phyloP scores from a whole-genome alignment of 192 early-diverging fungal species.

The Mortierella antarctica region DNA sequence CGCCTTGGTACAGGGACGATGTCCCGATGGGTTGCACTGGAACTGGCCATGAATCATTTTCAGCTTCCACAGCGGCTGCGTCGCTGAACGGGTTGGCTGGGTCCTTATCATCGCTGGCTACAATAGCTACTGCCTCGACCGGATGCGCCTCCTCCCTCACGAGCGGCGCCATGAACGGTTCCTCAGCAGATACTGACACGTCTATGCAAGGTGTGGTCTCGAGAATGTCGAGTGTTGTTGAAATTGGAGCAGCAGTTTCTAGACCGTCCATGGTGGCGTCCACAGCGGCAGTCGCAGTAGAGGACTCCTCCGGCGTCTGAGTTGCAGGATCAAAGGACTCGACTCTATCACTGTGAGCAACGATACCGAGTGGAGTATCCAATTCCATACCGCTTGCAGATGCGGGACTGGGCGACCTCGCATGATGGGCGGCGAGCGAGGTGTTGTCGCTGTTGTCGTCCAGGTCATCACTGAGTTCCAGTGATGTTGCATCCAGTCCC shows the following conservation, averaged over 20 bases:
- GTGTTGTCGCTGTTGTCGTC: not conserved
- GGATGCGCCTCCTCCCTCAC: not conserved
- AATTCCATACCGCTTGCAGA: not conserved
- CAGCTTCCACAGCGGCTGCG: slow-evolving; percentile 27
- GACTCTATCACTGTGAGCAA: too few species aligned
- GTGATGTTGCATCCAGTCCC: not conserved
- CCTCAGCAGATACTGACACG: not conserved
- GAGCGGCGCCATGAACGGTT: not conserved
- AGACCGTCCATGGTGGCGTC: too few species aligned
- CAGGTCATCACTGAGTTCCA: not conserved
- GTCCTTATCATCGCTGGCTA: slow-evolving; percentile 17
- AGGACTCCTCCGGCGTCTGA: too few species aligned
- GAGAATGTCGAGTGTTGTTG: too few species aligned
- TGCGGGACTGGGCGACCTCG: not conserved
- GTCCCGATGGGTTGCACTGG: not conserved
- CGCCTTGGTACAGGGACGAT: not conserved
- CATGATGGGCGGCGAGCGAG: not conserved
- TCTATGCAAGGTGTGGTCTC: not conserved
- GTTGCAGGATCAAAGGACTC: too few species aligned
- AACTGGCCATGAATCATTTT: slow-evolving; percentile 10
- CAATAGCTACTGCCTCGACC: not conserved
- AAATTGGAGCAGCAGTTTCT: too few species aligned
- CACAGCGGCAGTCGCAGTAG: too few species aligned
- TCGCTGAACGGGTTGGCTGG: slow-evolving; percentile 41
- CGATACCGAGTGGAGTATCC: too few species aligned